Evolutionary conservation across 768 basidiomycete species (phyloP).

Genomic region (Phaeotremella fagi): DNA sequence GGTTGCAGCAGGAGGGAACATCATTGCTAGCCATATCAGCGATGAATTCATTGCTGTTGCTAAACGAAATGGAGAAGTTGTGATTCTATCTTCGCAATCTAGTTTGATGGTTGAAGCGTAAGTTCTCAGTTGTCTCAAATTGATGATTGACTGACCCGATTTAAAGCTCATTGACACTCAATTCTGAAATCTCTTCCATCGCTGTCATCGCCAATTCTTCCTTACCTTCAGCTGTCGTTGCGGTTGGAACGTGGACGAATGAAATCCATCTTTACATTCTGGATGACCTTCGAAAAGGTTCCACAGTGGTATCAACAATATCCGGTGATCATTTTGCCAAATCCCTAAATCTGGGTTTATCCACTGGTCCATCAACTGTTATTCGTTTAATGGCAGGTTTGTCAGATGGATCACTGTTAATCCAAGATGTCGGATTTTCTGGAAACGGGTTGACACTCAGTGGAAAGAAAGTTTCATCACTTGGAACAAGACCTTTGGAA

Average conservation of each 20-base stretch:
- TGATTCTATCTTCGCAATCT: background rate
- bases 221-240: constrained; percentile 19
- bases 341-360: constrained; percentile 19
- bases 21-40: constrained; percentile 10
- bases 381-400: constrained; percentile 37
- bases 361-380: background rate
- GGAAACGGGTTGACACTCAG: constrained; percentile 9
- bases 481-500: constrained; percentile 34
- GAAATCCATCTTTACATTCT: constrained; percentile 33
- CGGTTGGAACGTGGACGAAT: constrained; percentile 33
- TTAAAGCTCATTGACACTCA: no score
- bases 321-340: constrained; percentile 14
- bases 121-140: no score
- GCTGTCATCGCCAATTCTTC: background rate
- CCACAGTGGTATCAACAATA: constrained; percentile 3
- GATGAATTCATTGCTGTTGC: constrained; percentile 14
- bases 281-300: constrained; percentile 9
- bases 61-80: constrained; percentile 11
- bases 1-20: constrained; percentile 4
- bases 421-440: constrained; percentile 22
- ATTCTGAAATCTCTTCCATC: constrained; percentile 16
- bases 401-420: constrained; percentile 38
- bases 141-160: no score
- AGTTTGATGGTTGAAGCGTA: constrained; percentile 9
- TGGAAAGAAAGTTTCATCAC: constrained; percentile 25